These are phyloP conservation scores for Tetragonia tetragonoides DNA, from an alignment of 148 eudicot genomes.

Conservation along the genomic window DNA sequence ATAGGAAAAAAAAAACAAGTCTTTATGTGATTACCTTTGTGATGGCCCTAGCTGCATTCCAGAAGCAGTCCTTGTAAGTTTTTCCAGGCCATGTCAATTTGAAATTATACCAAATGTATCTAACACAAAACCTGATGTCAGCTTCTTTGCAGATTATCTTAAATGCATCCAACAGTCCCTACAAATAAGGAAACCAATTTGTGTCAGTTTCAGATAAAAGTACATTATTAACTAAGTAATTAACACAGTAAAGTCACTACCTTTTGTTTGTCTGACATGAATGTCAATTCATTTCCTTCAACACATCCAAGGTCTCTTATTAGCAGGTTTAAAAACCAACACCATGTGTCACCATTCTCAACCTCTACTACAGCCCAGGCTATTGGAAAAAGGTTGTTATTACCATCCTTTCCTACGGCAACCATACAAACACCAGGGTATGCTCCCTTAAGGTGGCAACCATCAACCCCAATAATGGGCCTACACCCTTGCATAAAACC, in stretches of 20 bases:
- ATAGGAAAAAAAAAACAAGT: no score
- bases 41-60: not conserved
- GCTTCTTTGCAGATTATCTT: no score
- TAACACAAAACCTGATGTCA: no score
- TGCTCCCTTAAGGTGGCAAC: constrained; percentile 8
- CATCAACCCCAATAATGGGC: constrained; percentile 21
- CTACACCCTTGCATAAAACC: constrained; percentile 13
- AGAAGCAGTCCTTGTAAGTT: not conserved
- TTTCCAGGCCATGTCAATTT: not conserved
- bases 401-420: constrained; percentile 5
- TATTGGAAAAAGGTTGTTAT: constrained; percentile 15
- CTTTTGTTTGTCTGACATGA: constrained; percentile 7
- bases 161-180: no score
- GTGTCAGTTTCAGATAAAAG: no score
- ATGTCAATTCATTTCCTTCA: not conserved
- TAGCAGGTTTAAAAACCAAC: no score
- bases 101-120: not conserved
- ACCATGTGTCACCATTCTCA: no score
- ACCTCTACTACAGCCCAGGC: no score
- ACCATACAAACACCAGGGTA: not conserved
- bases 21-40: no score
- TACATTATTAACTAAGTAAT: no score
- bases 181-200: not conserved
- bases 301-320: no score
- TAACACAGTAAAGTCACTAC: not conserved